Evolutionary conservation across 805 yeast species (phyloP).

Genomic region (Cyberlindnera bimundalis): DNA sequence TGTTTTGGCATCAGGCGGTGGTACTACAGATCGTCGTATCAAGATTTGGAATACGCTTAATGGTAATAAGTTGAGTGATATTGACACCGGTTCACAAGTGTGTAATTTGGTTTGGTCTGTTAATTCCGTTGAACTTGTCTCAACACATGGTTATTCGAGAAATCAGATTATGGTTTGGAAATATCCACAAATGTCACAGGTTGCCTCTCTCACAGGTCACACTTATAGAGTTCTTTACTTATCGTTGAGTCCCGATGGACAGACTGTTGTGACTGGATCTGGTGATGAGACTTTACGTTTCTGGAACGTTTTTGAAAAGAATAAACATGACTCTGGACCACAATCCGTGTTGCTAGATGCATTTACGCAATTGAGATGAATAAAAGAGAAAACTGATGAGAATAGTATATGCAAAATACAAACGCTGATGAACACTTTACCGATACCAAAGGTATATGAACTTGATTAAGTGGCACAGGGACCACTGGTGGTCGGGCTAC

Average conservation of each 20-base stretch:
- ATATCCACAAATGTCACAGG: slow-evolving; percentile 85
- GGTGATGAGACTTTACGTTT: slow-evolving; percentile 96
- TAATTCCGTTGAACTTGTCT: slow-evolving; percentile 86
- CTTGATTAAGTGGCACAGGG: too few relatives aligned
- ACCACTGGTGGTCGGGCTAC: background rate
- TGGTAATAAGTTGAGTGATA: slow-evolving; percentile 68
- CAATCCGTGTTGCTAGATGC: slow-evolving; percentile 69
- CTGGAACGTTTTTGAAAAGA: slow-evolving; percentile 92
- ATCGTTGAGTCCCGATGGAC: slow-evolving; percentile 92
- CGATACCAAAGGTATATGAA: background rate
- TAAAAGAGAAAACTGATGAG: background rate
- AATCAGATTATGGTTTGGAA: slow-evolving; percentile 94
- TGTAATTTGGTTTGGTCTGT: slow-evolving; percentile 93
- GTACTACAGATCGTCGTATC: slow-evolving; percentile 87
- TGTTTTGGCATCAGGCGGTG: slow-evolving; percentile 92
- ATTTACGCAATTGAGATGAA: slow-evolving; percentile 63
- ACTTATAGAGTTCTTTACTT: slow-evolving; percentile 87
- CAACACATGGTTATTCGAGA: slow-evolving; percentile 91
- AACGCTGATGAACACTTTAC: background rate
- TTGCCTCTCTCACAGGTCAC: slow-evolving; percentile 92
- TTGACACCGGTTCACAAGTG: slow-evolving; percentile 96
- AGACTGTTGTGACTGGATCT: slow-evolving; percentile 95
- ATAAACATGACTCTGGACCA: slow-evolving; percentile 52
- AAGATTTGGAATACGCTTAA: slow-evolving; percentile 90
- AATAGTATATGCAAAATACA: too few relatives aligned